Evolutionary conservation across 129 eudicot species (phyloP), one percentile per base, ranked within the genome.

Genomic region (Pulicaria dysenterica): DNA sequence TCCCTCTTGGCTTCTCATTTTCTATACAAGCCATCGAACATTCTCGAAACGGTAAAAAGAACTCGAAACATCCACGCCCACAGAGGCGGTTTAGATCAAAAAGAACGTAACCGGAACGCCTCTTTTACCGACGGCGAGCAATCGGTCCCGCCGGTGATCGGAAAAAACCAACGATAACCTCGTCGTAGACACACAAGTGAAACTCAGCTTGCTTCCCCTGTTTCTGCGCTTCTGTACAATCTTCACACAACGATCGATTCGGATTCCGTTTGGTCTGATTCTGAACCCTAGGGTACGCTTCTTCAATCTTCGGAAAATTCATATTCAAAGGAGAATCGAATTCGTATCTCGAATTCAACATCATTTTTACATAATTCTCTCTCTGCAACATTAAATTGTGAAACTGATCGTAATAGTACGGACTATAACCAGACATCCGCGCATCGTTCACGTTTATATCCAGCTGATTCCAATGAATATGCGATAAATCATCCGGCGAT

Each of bases 71-170:
- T 67, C 41, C 49, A 79, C 16, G 69, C 68, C 63, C 31, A 62
- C 78, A 31, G 37, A 53, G 37, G 36, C 43, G 10, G 10, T 13
- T 12, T 17, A 37, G 13, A 41, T 44, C 7, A 0, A 8, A 9
- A 43, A 16, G 15, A 16, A 46, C 12, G 8, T 45, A 43, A 46
- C 54, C 34, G 39, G 9, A 40, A 66, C 44, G 19, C 50, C n/a
- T 36, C 40, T 15, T 56, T 65, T 19, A 58, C 64, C 19, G 43
- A 14, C 76, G 87, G 67, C 84, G 78, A n/a, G 59, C 51, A 72
- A 90, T 61, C 0, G 96, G 95, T 7, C 96, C 91, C 1, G 83
- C 85, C 62, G 75, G 62, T 19, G 87, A 70, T 53, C 83, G 81
- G 81, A 85, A 83, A 15, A 48, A 50, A 3, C 39, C 66, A 0